These are phyloP conservation scores for Suhomyces canberraensis DNA, from an alignment of 805 yeast genomes.

Conservation along the genomic window DNA sequence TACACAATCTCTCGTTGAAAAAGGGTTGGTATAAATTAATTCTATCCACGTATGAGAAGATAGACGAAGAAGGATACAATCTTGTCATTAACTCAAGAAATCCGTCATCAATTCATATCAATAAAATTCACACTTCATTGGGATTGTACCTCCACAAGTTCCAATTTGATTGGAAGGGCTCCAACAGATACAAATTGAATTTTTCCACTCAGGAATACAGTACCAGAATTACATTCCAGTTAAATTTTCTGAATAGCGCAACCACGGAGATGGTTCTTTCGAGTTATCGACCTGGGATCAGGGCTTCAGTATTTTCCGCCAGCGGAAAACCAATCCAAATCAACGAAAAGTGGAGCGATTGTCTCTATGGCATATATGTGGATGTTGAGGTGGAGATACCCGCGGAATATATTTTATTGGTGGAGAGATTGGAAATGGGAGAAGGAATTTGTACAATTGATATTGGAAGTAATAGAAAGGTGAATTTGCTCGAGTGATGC, in stretches of 20 bases:
- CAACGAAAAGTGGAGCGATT: conserved; percentile 39
- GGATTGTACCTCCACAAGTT: conserved; percentile 32
- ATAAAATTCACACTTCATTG: conserved; percentile 22
- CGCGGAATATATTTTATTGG: conserved; percentile 35
- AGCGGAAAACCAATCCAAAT: conserved; percentile 28
- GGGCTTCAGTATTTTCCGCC: conserved; percentile 42
- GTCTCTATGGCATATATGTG: conserved; percentile 43
- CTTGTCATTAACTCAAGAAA: not conserved
- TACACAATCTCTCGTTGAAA: conserved; percentile 17
- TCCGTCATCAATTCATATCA: not conserved
- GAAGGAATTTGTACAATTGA: conserved; percentile 35
- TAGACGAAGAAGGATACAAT: conserved; percentile 24
- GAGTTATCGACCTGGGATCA: conserved; percentile 43
- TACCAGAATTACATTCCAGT: conserved; percentile 21
- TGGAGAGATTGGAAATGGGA: conserved; percentile 52
- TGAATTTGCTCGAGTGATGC: no score
- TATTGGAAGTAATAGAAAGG: conserved; percentile 30
- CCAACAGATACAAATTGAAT: conserved; percentile 36
- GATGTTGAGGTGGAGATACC: conserved; percentile 23
- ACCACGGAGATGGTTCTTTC: conserved; percentile 9
- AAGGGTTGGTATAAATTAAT: conserved; percentile 45
- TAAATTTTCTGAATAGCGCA: conserved; percentile 18
- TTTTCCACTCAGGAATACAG: conserved; percentile 22
- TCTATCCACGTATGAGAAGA: conserved; percentile 43
- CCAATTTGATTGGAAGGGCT: conserved; percentile 35